These are phyloP conservation scores for Chondrus crispus DNA, from an alignment of 23 red algal species.

Conservation along the genomic window DNA sequence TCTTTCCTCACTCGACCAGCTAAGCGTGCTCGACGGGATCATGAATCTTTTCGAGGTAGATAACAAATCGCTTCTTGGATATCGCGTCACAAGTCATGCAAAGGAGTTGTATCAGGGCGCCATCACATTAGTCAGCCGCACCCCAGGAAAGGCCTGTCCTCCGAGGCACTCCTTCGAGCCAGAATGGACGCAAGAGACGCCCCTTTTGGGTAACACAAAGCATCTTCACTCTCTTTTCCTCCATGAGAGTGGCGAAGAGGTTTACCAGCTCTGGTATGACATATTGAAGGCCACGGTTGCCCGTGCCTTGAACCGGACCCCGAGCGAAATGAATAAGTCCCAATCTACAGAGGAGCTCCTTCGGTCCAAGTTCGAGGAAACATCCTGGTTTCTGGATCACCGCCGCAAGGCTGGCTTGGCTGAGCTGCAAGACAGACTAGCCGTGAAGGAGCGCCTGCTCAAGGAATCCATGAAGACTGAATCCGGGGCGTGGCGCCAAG, in stretches of 20 bases:
- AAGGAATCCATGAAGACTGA: constrained; percentile 14
- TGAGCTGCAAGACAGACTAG: background rate
- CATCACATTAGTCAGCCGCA: background rate
- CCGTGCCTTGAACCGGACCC: background rate
- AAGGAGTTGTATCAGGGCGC: constrained; percentile 31
- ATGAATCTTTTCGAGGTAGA: constrained; percentile 54
- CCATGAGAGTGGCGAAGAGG: constrained; percentile 13
- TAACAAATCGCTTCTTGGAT: background rate
- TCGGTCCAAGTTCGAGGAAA: background rate
- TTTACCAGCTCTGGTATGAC: background rate
- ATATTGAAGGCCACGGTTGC: constrained; percentile 10
- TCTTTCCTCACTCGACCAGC: constrained; percentile 29
- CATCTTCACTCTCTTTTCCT: constrained; percentile 38
- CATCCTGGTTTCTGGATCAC: background rate
- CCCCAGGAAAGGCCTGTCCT: background rate
- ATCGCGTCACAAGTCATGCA: constrained; percentile 11
- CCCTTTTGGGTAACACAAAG: constrained; percentile 4
- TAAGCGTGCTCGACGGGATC: background rate
- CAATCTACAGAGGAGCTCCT: background rate
- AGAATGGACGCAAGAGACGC: constrained; percentile 12
- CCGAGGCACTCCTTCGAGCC: constrained; percentile 10
- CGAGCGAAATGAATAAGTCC: background rate
- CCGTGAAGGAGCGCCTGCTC: background rate
- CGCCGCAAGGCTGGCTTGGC: background rate
- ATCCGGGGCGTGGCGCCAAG: constrained; percentile 42